Evolutionary conservation across 2,329 filamentous ascomycete species (phyloP).

Genomic region (Harringtonia aguacate): DNA sequence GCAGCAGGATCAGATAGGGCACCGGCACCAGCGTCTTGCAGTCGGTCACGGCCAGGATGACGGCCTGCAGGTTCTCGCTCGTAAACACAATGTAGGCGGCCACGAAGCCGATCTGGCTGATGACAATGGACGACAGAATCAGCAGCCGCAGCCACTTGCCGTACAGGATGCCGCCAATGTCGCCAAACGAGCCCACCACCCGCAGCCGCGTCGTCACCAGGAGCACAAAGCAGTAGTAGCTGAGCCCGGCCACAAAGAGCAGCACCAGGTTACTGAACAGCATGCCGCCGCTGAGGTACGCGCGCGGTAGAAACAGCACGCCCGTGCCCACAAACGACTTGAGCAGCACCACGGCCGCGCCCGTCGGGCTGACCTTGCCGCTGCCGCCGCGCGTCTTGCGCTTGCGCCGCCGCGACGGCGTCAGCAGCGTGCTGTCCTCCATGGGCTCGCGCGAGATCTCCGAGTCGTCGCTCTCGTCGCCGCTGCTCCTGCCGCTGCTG

Average conservation of each 20-base stretch:
- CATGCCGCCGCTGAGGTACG: constrained; percentile 95
- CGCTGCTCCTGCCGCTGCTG: constrained; percentile 23
- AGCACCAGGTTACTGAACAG: constrained; percentile 88
- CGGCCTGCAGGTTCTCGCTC: constrained; percentile 88
- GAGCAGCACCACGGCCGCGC: constrained; percentile 74
- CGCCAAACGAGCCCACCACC: constrained; percentile 91
- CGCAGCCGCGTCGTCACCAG: constrained; percentile 77
- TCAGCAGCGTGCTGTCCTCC: constrained; percentile 77
- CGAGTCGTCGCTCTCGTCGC: constrained; percentile 44
- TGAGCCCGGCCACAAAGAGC: constrained; percentile 72
- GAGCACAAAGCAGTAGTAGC: constrained; percentile 96
- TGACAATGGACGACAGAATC: constrained; percentile 84
- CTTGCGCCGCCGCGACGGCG: constrained; percentile 62
- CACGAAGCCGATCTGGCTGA: constrained; percentile 92
- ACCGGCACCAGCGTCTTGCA: constrained; percentile 81
- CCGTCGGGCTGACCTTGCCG: constrained; percentile 68
- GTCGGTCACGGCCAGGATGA: constrained; percentile 81
- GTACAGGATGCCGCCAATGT: constrained; percentile 87
- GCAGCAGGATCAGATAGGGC: constrained; percentile 82
- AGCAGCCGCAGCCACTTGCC: constrained; percentile 80
- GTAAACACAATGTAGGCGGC: constrained; percentile 96
- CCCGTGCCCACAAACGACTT: constrained; percentile 98
- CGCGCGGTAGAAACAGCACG: constrained; percentile 83
- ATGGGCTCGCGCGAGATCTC: constrained; percentile 68
- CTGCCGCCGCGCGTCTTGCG: constrained; percentile 63